Base-by-base conservation (phyloP, 2,329 filamentous ascomycete species). In the Fusarium sp. region DNA sequence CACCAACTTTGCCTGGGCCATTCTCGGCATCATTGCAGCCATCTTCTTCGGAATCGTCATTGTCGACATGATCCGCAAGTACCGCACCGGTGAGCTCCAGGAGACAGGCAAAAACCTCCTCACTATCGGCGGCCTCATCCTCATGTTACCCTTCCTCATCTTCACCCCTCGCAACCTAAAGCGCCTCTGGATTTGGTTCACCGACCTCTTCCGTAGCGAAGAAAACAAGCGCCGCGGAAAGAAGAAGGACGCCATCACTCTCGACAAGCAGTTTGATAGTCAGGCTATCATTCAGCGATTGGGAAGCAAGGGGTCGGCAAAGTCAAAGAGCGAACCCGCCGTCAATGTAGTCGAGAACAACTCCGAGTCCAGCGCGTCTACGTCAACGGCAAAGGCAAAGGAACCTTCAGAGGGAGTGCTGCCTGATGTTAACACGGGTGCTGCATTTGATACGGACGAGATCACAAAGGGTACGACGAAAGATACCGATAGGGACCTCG, bases 141-240 rank as follows among this genome's bases (percentile, higher is more conserved):
- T 58, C 7, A 47, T 15, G 4, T 27, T 61, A 7, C 66, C 71
- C 3, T 55, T 34, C 16, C 18, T 43, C 16, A 9, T 72, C 8
- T 70, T 62, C 18, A 44, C 30, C 18, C 37, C 31, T 4, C 40
- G 60, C 6, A 68, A 61, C 41, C 9, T 57, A n/a, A 39, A 28
- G 10, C 50, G 36, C 31, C 13, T 56, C 1, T 69, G 58, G 52
- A 34, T 54, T 30, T 47, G 30, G n/a, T 56, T 65, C 36, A 44
- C 69, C 8, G 63, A 73, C 8, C 31, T 64, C 15, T 74, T 73
- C 30, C 69, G 69, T n/a, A 47, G 36, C 2, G n/a, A 40, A 9
- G 48, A 47, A 9, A 62, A 74, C 37, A 52, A 62, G 41, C 52
- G 41, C 4, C 36, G 36, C 18, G 15, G 34, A 2, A 54, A 47